Evolutionary conservation across 345 rosid species (phyloP).

Genomic region (Euphorbia pulcherrima): DNA sequence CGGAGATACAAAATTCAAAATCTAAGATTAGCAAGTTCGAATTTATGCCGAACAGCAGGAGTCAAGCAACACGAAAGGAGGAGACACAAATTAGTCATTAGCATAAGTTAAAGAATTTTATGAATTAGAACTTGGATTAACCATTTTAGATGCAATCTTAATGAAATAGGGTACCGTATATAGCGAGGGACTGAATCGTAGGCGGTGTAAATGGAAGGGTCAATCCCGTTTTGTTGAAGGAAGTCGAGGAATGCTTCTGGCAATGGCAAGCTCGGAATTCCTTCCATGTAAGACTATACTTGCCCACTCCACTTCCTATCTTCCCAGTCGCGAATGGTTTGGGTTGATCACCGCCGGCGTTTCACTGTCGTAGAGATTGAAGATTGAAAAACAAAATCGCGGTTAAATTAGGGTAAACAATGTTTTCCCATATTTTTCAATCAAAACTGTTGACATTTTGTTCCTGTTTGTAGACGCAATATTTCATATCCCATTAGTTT

Average conservation of each 20-base stretch:
- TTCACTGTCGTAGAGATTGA: no score
- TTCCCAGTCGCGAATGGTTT: neutral
- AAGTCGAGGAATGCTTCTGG: conserved; percentile 63
- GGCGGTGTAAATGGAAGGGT: conserved; percentile 62
- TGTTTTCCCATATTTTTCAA: no score
- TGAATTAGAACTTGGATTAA: neutral
- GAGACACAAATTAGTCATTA: neutral
- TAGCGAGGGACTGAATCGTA: conserved; percentile 69
- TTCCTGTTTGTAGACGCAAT: no score
- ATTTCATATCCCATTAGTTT: no score
- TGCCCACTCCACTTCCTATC: neutral
- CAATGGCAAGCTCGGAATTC: conserved; percentile 39
- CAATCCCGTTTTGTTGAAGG: conserved; percentile 56
- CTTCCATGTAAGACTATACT: conserved; percentile 34
- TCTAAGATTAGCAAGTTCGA: neutral
- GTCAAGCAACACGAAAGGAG: neutral
- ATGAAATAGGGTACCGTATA: conserved; percentile 42
- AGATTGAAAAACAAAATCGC: no score
- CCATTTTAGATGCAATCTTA: neutral
- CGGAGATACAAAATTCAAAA: neutral
- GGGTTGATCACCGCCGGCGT: neutral
- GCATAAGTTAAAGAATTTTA: neutral
- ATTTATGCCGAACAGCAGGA: no score
- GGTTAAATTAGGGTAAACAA: no score
- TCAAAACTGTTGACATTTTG: no score